These are phyloP conservation scores for Trichoderma orchidacearum DNA, from an alignment of 495 filamentous ascomycete genomes.

Conservation along the genomic window DNA sequence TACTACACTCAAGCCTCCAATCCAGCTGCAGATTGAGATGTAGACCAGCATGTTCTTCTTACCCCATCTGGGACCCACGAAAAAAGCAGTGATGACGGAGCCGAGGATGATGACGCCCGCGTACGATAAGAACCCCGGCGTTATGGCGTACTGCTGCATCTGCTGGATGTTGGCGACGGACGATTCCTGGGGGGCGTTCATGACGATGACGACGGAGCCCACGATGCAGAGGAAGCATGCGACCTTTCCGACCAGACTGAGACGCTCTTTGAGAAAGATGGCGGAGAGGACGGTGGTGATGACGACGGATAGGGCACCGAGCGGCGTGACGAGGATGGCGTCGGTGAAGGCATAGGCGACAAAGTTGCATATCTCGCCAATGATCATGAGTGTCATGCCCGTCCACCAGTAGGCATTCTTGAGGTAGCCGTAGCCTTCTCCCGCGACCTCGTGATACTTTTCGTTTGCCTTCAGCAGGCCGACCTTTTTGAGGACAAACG, in stretches of 20 bases:
- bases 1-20: conserved; percentile 90
- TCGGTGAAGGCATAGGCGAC: conserved; percentile 95
- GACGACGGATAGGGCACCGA: conserved; percentile 91
- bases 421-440: conserved; percentile 94
- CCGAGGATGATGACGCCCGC: conserved; percentile 72
- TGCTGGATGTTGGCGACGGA: conserved; percentile 82
- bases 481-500: conserved; percentile 91
- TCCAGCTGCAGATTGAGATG: conserved; percentile 85
- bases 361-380: conserved; percentile 96
- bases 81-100: conserved; percentile 57
- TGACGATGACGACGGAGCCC: conserved; percentile 80
- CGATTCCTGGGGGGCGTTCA: conserved; percentile 82
- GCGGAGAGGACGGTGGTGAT: conserved; percentile 86
- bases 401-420: conserved; percentile 94
- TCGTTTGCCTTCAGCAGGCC: conserved; percentile 84
- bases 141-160: conserved; percentile 79
- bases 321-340: conserved; percentile 86
- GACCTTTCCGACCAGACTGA: conserved; percentile 92
- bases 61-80: conserved; percentile 79
- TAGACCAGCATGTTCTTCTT: conserved; percentile 98
- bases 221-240: conserved; percentile 93
- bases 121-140: conserved; percentile 78
- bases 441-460: conserved; percentile 93
- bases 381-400: conserved; percentile 94
- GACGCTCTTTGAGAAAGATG: conserved; percentile 89